These are phyloP conservation scores for Sporothrix dimorphospora DNA, from an alignment of 2,329 filamentous ascomycete genomes.

Conservation along the genomic window DNA sequence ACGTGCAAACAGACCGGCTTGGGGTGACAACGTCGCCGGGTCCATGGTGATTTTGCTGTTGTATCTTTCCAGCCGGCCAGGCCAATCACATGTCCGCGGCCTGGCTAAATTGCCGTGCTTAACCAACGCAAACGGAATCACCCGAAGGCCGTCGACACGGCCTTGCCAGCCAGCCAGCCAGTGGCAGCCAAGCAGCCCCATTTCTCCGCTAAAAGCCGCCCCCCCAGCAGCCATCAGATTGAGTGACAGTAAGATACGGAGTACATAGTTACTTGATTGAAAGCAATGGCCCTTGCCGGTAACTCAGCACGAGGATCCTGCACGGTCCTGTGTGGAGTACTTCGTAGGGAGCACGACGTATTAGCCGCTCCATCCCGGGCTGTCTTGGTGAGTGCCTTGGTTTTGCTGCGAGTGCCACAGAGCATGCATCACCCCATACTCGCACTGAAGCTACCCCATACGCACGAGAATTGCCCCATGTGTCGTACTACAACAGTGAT, in stretches of 20 bases:
- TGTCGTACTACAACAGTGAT: not conserved
- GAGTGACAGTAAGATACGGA: too few relatives aligned
- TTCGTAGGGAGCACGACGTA: not conserved
- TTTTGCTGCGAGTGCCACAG: not conserved
- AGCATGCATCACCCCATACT: not conserved
- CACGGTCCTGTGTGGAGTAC: not conserved
- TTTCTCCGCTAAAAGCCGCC: not conserved
- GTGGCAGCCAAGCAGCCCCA: not conserved
- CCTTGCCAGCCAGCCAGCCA: not conserved
- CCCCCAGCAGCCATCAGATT: not conserved
- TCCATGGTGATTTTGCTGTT: not conserved
- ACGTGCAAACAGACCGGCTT: not conserved
- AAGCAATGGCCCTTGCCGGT: not conserved
- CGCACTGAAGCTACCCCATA: not conserved
- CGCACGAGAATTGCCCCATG: not conserved
- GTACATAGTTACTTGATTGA: too few relatives aligned
- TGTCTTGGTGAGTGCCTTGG: not conserved
- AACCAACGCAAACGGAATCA: conserved; percentile 22
- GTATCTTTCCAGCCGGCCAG: not conserved
- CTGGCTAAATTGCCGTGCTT: not conserved
- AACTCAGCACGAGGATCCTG: not conserved
- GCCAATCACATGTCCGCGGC: conserved; percentile 27
- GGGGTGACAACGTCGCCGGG: too few relatives aligned
- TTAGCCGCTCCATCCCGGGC: not conserved
- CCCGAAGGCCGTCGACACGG: conserved; percentile 6